Evolutionary conservation across 148 eudicot genomes (phyloP), one percentile per base, ranked within the genome.

Genomic region (Camellia sinensis): DNA sequence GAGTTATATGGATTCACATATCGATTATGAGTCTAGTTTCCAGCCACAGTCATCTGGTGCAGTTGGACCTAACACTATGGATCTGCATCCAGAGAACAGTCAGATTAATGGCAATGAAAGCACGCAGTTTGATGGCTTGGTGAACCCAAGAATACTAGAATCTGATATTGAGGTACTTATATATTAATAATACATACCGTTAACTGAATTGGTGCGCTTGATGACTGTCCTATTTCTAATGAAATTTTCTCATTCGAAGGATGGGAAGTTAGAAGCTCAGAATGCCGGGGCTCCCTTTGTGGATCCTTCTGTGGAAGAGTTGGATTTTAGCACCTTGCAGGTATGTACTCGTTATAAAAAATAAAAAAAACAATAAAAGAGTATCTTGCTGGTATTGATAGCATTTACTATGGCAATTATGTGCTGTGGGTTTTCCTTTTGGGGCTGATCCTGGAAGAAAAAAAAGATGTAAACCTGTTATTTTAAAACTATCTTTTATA

Each of bases 261-360:
- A 80, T 40, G 82, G 62, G 15, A 86, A 79, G 67, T 71, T 45
- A 79, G 54, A 69, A 21, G 74, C 79, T 29, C 86, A 79, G 86
- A 82, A 80, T 75, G 78, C 78, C 64, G 90, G 87, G 82, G 76
- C 78, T 71, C 87, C 88, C 70, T 87, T 85, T 82, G 48, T 82
- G 17, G 88, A 82, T 75, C 86, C 84, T 73, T 67, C 72, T 74
- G 75, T 77, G 46, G 86, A 37, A 77, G 88, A 84, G 66, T 77
- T 89, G 56, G 88, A 85, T 63, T 82, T 84, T 19, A 82, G 83
- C 48, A 78, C 84, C 43, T 87, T 89, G 80, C 92, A 89, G 92
- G 45, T 29, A n/a, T 79, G 79, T 60, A 69, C 29, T n/a, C 11
- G 8, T 57, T 57, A 10, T 4, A 48, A 48, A 5, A 48, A 48